Conservation (phyloP, 352 stramenopile species). For the Stramenopiles sp. region DNA sequence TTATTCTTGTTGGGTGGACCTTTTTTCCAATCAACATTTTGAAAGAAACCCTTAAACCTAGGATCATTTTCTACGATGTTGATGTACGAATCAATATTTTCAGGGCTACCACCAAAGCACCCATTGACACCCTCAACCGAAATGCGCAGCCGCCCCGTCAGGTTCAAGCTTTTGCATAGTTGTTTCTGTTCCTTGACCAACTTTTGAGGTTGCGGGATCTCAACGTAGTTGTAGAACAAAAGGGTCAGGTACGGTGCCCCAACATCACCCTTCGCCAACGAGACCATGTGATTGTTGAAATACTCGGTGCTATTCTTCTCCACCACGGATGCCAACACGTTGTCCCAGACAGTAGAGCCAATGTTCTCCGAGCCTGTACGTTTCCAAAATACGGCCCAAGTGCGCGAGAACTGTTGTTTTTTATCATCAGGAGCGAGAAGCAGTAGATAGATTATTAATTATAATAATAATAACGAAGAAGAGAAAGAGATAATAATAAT, state of each 20-base stretch:
- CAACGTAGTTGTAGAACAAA: background rate
- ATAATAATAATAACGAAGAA: no score
- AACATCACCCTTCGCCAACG: no score
- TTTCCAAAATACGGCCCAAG: no score
- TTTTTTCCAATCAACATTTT: background rate
- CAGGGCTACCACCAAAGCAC: conserved; percentile 7
- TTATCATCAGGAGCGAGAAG: no score
- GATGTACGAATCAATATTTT: conserved; percentile 15
- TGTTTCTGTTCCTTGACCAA: conserved; percentile 6
- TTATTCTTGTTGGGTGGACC: conserved; percentile 16
- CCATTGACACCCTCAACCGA: conserved; percentile 19
- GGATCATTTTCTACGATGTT: background rate
- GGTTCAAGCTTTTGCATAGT: conserved; percentile 3
- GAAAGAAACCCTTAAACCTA: background rate
- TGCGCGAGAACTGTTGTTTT: no score
- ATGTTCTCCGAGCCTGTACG: no score
- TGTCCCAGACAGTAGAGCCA: no score
- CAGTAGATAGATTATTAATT: no score
- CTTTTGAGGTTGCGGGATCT: background rate
- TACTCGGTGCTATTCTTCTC: no score
- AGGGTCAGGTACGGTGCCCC: background rate
- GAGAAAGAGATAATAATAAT: no score
- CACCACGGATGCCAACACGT: no score
- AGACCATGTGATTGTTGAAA: no score
- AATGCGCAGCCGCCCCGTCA: conserved; percentile 14